Conservation (phyloP, 169 alveolate genomes). For the Plasmodium billcollinsi region DNA sequence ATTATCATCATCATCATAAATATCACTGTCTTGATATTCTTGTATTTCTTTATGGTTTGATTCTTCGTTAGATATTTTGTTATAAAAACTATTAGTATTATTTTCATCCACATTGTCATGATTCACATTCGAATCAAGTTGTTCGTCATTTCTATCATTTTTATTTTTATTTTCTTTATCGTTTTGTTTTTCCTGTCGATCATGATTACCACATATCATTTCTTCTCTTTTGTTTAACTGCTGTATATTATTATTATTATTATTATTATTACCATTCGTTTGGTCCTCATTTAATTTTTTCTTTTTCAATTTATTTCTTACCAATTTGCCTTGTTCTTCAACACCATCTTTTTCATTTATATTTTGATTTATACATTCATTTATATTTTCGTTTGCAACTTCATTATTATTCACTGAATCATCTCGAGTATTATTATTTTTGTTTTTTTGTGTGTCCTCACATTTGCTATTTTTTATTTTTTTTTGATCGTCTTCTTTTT, state of each 20-base stretch:
- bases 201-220: constrained; percentile 15
- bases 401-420: not conserved
- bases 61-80: too few species aligned
- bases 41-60: too few species aligned
- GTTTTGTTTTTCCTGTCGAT: constrained; percentile 1
- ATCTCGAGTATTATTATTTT: not conserved
- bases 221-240: constrained; percentile 42
- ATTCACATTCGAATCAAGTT: not conserved
- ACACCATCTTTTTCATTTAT: not conserved
- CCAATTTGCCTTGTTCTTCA: not conserved
- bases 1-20: not conserved
- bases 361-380: not conserved
- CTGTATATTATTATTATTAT: not conserved
- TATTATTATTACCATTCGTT: not conserved
- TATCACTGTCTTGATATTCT: too few species aligned
- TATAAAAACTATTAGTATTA: not conserved
- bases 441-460: not conserved
- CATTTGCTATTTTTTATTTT: not conserved
- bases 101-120: not conserved
- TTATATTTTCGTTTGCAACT: constrained; percentile 1
- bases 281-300: constrained; percentile 3
- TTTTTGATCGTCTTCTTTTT: constrained; percentile 10
- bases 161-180: constrained; percentile 6
- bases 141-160: not conserved
- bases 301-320: constrained; percentile 4